Evolutionary conservation across 768 basidiomycete genomes (phyloP).

Genomic region (Lactifluus pinguis): DNA sequence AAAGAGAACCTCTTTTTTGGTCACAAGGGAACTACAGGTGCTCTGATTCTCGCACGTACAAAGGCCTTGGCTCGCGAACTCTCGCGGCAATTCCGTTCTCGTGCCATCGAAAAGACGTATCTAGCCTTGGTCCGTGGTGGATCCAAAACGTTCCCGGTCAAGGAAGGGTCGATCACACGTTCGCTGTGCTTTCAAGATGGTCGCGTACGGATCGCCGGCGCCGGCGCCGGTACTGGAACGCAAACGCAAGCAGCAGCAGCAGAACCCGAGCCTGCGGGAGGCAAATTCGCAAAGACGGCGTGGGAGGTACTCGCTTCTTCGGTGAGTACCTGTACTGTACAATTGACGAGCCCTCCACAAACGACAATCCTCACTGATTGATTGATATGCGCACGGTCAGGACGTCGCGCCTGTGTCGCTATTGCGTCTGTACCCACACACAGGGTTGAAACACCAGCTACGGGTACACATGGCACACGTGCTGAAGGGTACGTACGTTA

Average conservation of each 20-base stretch:
- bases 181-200: conserved; percentile 7
- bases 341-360: not conserved
- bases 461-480: conserved; percentile 16
- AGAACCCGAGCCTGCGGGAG: not conserved
- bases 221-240: too few species aligned
- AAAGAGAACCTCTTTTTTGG: too few species aligned
- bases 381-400: too few species aligned
- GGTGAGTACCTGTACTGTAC: not conserved
- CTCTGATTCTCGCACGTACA: conserved; percentile 14
- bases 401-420: conserved; percentile 13
- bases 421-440: conserved; percentile 13
- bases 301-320: conserved; percentile 20
- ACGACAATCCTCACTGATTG: too few species aligned
- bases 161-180: conserved; percentile 1
- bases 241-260: too few species aligned
- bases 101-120: conserved; percentile 11
- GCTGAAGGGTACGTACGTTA: conserved; percentile 7
- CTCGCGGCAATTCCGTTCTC: conserved; percentile 15
- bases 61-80: conserved; percentile 12
- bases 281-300: conserved; percentile 7
- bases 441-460: conserved; percentile 19
- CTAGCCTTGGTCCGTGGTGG: conserved; percentile 14
- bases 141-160: not conserved
- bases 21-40: conserved; percentile 17
- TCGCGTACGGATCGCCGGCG: conserved; percentile 2